Percentiles rank a stretch among this genome's conserved stretches.
phyloP scores from a whole-genome alignment of 345 rosid species.

The Arabis alpina region DNA sequence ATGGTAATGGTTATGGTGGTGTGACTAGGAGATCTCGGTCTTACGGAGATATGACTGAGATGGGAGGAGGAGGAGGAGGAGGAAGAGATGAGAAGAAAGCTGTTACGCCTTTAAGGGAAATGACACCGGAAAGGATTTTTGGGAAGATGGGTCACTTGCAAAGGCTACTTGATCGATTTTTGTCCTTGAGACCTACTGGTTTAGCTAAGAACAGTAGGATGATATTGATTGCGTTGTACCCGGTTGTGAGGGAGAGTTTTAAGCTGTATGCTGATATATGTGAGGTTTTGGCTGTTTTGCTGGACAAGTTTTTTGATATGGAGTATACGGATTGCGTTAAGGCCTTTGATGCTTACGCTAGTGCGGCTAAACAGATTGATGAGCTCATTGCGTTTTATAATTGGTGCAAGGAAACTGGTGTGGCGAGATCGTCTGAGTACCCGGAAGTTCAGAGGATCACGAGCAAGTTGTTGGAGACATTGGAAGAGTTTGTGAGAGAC shows the following conservation, averaged over 20 bases:
- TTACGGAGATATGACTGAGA: conserved; percentile 73
- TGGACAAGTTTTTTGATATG: conserved; percentile 86
- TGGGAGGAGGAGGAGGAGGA: conserved; percentile 37
- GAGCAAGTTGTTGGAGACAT: conserved; percentile 71
- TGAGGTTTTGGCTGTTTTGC: conserved; percentile 77
- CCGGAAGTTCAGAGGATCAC: conserved; percentile 93
- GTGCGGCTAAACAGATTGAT: conserved; percentile 84
- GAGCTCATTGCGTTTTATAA: conserved; percentile 71
- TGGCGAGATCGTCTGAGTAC: conserved; percentile 88
- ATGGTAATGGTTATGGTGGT: conserved; percentile 47
- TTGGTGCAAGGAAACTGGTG: conserved; percentile 89
- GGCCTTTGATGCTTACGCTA: conserved; percentile 84
- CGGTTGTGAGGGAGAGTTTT: conserved; percentile 84
- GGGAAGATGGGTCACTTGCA: conserved; percentile 70
- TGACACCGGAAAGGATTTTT: conserved; percentile 75
- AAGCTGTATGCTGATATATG: conserved; percentile 78
- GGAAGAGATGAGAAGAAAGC: conserved; percentile 46
- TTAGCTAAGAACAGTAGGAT: conserved; percentile 74
- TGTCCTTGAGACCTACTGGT: conserved; percentile 80
- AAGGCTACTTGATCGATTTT: conserved; percentile 70
- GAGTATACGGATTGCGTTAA: conserved; percentile 79
- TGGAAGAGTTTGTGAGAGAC: conserved; percentile 85
- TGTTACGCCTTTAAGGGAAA: conserved; percentile 71
- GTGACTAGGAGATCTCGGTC: conserved; percentile 68
- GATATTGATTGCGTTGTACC: conserved; percentile 71